Conservation (phyloP, 1,284 basidiomycete genomes). For the Schizophyllum amplum region DNA sequence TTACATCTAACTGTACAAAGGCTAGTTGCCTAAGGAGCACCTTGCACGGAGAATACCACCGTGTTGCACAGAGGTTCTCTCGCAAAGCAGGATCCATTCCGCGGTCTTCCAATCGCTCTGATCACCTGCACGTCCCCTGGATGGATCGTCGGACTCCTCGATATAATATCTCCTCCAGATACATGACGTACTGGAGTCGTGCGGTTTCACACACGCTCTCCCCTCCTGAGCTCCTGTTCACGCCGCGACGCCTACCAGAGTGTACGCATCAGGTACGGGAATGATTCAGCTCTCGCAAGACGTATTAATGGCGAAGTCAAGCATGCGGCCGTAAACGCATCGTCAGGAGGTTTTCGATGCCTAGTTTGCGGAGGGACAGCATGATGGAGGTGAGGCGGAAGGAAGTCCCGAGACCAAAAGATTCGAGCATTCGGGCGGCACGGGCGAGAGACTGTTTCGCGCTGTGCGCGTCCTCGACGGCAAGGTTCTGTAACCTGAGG, state of each 20-base stretch:
- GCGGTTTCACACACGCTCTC: slow-evolving; percentile 41
- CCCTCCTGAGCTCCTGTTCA: slow-evolving; percentile 40
- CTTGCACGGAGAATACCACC: slow-evolving; percentile 21
- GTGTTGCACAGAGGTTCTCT: slow-evolving; percentile 31
- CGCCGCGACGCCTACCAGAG: slow-evolving; percentile 60
- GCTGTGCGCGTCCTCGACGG: not conserved
- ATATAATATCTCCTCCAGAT: slow-evolving; percentile 54
- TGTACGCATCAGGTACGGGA: slow-evolving; percentile 52
- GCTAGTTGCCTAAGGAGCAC: slow-evolving; percentile 13
- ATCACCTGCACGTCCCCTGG: slow-evolving; percentile 62
- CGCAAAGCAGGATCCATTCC: slow-evolving; percentile 40
- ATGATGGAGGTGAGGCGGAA: slow-evolving; percentile 33
- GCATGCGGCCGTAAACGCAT: slow-evolving; percentile 45
- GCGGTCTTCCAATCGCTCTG: slow-evolving; percentile 50
- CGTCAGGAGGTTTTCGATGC: slow-evolving; percentile 22
- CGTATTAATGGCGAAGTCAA: slow-evolving; percentile 47
- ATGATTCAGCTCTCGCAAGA: slow-evolving; percentile 66
- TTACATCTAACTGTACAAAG: not conserved
- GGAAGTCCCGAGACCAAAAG: slow-evolving; percentile 32
- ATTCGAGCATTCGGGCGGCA: slow-evolving; percentile 41
- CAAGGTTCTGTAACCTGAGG: slow-evolving; percentile 1
- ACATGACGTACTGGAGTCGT: slow-evolving; percentile 30
- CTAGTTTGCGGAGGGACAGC: slow-evolving; percentile 26
- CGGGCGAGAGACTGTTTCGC: slow-evolving; percentile 26
- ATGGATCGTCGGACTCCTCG: slow-evolving; percentile 58